Base-by-base conservation (phyloP, 1,284 basidiomycete genomes). In the Pseudozyma tsukubaensis region DNA sequence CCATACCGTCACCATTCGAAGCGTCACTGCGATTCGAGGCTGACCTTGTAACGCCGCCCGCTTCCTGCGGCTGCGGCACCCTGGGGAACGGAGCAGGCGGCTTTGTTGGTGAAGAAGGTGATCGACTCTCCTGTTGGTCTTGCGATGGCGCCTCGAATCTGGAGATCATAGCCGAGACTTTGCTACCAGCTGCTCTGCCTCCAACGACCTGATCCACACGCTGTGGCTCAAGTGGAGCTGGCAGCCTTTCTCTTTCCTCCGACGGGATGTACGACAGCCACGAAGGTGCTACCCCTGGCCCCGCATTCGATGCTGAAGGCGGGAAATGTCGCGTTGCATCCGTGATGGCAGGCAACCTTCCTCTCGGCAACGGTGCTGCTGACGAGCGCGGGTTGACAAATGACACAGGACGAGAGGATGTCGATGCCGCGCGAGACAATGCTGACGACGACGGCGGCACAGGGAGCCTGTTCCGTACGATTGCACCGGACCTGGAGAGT, bases 261-360 rank as follows among this genome's bases (percentile, higher is more conserved):
- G 53, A 42, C 6, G 71, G 70, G 18, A 77, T 77, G 43, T 77
- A 61, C n/a, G 63, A 56, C 9, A 77, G 51, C 75, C 75, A 77
- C 0, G 59, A 60, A 3, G 75, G 75, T 19, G 67, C 61, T 4
- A 53, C 63, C 1, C 54, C 60, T 6, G 57, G 56, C 6, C 47
- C 64, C 8, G 58, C 39, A n/a, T 45, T 57, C 14, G 59, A 58
- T 29, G 72, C 58, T 13, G 76, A 65, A 1, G 76, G 77, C 14
- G 77, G 79, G 53, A 81, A 81, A 37, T 81, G 79, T 3, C 79
- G 70, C 6, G 79, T 81, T 0, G 70, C 79, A 40, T 77, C 77
- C 35, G 79, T 81, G 53, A 81, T 72, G 18, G 70, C 68, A 9
- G 79, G 79, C 50, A 81, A 64, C 11, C 68, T 53, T 24, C 72